Conservation (phyloP, 192 early-diverging fungal genomes). For the Powellomyces hirtus region DNA sequence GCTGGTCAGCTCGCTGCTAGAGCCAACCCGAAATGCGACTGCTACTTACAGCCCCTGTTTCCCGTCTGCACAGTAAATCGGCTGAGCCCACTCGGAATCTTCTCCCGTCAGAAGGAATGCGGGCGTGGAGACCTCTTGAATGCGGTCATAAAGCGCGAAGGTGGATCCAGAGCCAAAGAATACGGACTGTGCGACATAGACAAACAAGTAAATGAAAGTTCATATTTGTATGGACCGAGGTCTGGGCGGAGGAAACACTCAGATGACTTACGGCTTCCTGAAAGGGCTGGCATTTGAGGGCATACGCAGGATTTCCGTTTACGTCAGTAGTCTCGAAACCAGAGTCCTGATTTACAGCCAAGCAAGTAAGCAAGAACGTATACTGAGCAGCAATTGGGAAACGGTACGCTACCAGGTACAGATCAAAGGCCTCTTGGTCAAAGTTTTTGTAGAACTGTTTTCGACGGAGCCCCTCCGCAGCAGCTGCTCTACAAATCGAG, state of each 20-base stretch:
- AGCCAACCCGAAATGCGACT: not conserved
- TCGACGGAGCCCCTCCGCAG: not conserved
- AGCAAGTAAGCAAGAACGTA: too few species aligned
- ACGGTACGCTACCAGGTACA: slow-evolving; percentile 48
- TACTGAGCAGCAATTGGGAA: not conserved
- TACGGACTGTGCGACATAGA: slow-evolving; percentile 10
- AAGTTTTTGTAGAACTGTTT: not conserved
- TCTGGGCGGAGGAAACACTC: too few species aligned
- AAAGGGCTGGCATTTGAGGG: not conserved
- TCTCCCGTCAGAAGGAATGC: slow-evolving; percentile 4
- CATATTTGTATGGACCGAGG: too few species aligned
- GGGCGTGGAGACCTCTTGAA: slow-evolving; percentile 1
- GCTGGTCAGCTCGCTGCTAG: not conserved
- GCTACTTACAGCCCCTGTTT: not conserved
- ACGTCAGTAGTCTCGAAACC: not conserved
- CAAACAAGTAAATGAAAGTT: too few species aligned
- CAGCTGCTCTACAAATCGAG: not conserved
- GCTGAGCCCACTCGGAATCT: slow-evolving; percentile 1
- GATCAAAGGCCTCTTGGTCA: slow-evolving; percentile 47
- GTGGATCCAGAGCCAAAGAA: slow-evolving; percentile 16
- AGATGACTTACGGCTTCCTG: too few species aligned
- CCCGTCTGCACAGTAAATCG: not conserved
- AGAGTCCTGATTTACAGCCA: too few species aligned
- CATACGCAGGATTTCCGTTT: not conserved
- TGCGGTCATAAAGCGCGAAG: not conserved